Evolutionary conservation across 176 grass and related monocot genomes (phyloP).

Genomic region (Phoenix roebelenii): DNA sequence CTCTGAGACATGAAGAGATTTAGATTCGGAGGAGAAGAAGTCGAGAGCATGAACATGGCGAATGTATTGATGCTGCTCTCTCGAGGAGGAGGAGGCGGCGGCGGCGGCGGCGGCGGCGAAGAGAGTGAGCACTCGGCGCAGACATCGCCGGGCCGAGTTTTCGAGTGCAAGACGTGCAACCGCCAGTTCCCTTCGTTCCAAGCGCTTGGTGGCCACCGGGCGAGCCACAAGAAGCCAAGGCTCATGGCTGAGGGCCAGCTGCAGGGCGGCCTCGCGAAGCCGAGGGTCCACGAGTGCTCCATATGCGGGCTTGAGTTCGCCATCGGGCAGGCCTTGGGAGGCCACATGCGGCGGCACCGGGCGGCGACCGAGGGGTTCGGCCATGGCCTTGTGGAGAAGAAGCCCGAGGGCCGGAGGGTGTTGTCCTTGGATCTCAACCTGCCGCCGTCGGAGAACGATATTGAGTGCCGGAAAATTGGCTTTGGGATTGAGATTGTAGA

Average conservation of each 20-base stretch:
- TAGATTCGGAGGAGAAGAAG: conserved; percentile 11
- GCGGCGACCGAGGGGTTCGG: conserved; percentile 18
- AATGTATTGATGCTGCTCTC: conserved; percentile 59
- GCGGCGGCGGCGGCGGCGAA: conserved; percentile 1
- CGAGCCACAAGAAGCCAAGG: conserved; percentile 63
- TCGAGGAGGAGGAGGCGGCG: conserved; percentile 3
- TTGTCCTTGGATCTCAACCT: conserved; percentile 68
- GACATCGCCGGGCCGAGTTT: conserved; percentile 33
- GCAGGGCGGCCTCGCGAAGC: background rate
- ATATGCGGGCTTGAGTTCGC: conserved; percentile 79
- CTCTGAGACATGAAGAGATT: too few relatives aligned
- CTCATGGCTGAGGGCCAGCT: background rate
- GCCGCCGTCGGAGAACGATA: conserved; percentile 63
- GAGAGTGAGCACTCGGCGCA: background rate
- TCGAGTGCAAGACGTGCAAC: conserved; percentile 94
- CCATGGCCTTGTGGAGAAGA: background rate
- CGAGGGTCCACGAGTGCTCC: conserved; percentile 61
- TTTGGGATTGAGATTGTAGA: too few relatives aligned
- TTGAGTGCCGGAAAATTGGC: background rate
- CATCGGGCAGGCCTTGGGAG: conserved; percentile 75
- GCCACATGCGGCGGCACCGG: conserved; percentile 82
- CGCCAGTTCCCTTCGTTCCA: conserved; percentile 82
- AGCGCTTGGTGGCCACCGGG: conserved; percentile 81
- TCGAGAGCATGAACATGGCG: conserved; percentile 38
- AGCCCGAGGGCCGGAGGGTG: conserved; percentile 14